Conservation (phyloP, 2,329 filamentous ascomycete species). For the Paraphoma chrysanthemicola region DNA sequence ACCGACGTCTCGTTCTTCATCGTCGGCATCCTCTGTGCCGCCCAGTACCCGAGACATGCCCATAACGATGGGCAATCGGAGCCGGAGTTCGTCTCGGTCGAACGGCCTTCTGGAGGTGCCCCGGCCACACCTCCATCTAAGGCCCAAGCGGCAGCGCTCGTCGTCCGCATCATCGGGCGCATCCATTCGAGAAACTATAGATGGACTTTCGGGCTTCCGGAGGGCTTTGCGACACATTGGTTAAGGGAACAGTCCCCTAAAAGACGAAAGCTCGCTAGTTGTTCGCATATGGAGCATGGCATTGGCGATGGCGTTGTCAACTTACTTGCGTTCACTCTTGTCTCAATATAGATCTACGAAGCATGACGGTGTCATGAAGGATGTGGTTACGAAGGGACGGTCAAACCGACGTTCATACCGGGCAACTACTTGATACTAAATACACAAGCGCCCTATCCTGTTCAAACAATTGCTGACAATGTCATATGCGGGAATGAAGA, state of each 20-base stretch:
- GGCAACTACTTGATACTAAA: no score
- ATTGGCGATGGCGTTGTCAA: neutral
- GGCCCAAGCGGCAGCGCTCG: slow-evolving; percentile 1
- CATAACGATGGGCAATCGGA: slow-evolving; percentile 1
- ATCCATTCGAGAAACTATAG: slow-evolving; percentile 12
- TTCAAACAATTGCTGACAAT: no score
- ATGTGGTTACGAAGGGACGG: neutral
- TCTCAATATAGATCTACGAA: neutral
- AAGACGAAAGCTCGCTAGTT: neutral
- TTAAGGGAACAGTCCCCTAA: neutral
- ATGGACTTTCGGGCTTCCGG: slow-evolving; percentile 13
- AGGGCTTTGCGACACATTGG: slow-evolving; percentile 11
- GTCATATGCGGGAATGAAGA: no score
- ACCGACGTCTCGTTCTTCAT: slow-evolving; percentile 5
- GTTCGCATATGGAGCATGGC: neutral
- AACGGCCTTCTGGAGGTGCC: slow-evolving; percentile 8
- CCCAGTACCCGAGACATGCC: neutral
- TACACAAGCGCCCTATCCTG: no score
- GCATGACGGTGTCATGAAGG: neutral
- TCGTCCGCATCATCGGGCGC: slow-evolving; percentile 7
- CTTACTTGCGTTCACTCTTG: neutral
- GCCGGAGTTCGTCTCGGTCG: slow-evolving; percentile 8
- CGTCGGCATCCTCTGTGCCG: slow-evolving; percentile 2
- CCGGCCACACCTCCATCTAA: neutral
- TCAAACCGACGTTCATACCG: no score